Evolutionary conservation across 2,329 filamentous ascomycete species (phyloP).

Genomic region (Monosporascus sp.): DNA sequence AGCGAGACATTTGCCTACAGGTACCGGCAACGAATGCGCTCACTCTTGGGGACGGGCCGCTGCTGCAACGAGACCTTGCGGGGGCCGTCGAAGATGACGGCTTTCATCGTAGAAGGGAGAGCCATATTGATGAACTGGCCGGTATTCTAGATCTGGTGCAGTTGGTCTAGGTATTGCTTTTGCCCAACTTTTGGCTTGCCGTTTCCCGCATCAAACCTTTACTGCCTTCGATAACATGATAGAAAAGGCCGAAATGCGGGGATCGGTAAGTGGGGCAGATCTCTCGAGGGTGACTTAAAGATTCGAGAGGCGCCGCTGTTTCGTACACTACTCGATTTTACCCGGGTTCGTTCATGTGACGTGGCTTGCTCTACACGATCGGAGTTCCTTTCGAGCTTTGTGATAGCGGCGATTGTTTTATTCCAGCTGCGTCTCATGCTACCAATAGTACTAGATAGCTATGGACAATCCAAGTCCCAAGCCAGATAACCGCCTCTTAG

Average conservation of each 20-base stretch:
- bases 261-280: too few species aligned
- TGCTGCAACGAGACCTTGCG: slow-evolving; percentile 71
- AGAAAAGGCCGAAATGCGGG: too few species aligned
- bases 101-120: slow-evolving; percentile 63
- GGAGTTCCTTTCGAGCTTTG: background rate
- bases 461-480: too few species aligned
- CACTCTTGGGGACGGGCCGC: slow-evolving; percentile 65
- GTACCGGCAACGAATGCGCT: slow-evolving; percentile 12
- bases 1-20: slow-evolving; percentile 4
- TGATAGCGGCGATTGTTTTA: background rate
- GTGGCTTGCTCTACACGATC: background rate
- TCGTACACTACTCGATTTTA: too few species aligned
- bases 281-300: too few species aligned
- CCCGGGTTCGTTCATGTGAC: background rate
- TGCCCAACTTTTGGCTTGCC: too few species aligned
- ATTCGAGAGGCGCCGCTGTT: background rate
- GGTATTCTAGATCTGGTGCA: background rate
- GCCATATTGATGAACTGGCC: slow-evolving; percentile 20
- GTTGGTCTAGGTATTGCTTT: too few species aligned
- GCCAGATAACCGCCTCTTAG: too few species aligned
- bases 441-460: too few species aligned
- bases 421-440: background rate
- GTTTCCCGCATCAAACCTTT: too few species aligned
- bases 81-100: slow-evolving; percentile 80
- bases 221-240: too few species aligned